Percentiles rank a stretch among this genome's conserved stretches.
These are phyloP conservation scores for Sindora glabra DNA, from an alignment of 306 rosid genomes.

Conservation along the genomic window DNA sequence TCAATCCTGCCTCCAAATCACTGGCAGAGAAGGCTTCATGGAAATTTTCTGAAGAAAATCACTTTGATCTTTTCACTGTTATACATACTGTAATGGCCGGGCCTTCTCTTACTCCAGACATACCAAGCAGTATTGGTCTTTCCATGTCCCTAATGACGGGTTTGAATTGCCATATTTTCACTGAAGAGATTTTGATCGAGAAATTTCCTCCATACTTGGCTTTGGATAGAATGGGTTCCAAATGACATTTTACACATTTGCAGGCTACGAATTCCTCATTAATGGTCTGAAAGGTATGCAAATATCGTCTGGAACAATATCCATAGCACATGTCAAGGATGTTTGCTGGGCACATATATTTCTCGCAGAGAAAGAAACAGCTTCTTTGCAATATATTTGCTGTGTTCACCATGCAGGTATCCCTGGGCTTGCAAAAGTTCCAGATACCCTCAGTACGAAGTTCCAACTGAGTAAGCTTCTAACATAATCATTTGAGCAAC, in stretches of 20 bases:
- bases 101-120: constrained; percentile 55
- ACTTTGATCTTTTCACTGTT: constrained; percentile 69
- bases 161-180: constrained; percentile 13
- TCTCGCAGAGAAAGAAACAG: constrained; percentile 76
- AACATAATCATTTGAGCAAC: background rate
- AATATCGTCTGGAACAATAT: constrained; percentile 55
- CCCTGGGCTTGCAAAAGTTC: constrained; percentile 69
- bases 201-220: too few relatives aligned
- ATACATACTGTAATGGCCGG: constrained; percentile 62
- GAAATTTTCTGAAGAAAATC: constrained; percentile 64
- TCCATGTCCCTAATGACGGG: constrained; percentile 58
- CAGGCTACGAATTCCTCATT: constrained; percentile 62
- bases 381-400: constrained; percentile 62
- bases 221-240: too few relatives aligned
- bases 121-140: constrained; percentile 48
- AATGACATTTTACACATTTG: too few relatives aligned
- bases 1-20: constrained; percentile 51
- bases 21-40: constrained; percentile 76
- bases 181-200: too few relatives aligned
- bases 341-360: constrained; percentile 63
- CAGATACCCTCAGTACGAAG: constrained; percentile 52
- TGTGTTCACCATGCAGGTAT: constrained; percentile 52
- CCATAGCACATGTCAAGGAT: constrained; percentile 68
- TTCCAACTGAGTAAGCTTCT: constrained; percentile 65
- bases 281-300: constrained; percentile 66